Evolutionary conservation across 176 grass and related monocot genomes (phyloP), one percentile per base, ranked within the genome.

Genomic region (Rhipidocladum racemiflorum): DNA sequence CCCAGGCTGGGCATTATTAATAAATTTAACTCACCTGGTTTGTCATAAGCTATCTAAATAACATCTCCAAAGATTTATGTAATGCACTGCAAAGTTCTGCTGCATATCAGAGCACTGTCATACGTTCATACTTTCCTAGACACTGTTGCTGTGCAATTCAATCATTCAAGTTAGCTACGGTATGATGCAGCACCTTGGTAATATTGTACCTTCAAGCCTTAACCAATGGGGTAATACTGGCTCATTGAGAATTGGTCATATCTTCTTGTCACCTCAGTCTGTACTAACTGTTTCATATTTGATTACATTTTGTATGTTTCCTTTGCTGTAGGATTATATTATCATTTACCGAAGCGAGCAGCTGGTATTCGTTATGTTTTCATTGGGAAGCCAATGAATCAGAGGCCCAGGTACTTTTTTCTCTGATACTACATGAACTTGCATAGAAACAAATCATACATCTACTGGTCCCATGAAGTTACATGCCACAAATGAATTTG

Each of bases 321-420:
- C 69, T 89, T 64, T 77, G 48, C 38, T 93, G 30, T 73, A 99
- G 96, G 96, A 60, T 83, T 99, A 62, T 99, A 99, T 89, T 99
- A 99, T 79, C 96, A 99, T 90, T 81, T 95, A 70, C 87, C 96
- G 44, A 99, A 99, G 83, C 88, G 96, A 69, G 92, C 88, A 82
- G 83, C 92, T 67, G 96, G 96, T 67, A 99, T 95, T 86, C 91
- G 83, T 70, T 99, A 99, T 83, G 96, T 99, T 38, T 99, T 99
- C 76, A 99, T 99, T 83, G 92, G 96, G 60, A 99, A 95, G 61
- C 92, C 92, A 67, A 89, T 95, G 83, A 93, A 93, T 85, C 96
- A 95, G 78, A 95, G 96, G 69, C 96, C 96, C 64, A 93, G 96
- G 92, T 98, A 88, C 74, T 48, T 35, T 45, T 44, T 35, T 85